Percentiles rank a stretch among this genome's conserved stretches.
Conservation (phyloP, 78 protist species). For the Dictyostelium firmibasis region DNA sequence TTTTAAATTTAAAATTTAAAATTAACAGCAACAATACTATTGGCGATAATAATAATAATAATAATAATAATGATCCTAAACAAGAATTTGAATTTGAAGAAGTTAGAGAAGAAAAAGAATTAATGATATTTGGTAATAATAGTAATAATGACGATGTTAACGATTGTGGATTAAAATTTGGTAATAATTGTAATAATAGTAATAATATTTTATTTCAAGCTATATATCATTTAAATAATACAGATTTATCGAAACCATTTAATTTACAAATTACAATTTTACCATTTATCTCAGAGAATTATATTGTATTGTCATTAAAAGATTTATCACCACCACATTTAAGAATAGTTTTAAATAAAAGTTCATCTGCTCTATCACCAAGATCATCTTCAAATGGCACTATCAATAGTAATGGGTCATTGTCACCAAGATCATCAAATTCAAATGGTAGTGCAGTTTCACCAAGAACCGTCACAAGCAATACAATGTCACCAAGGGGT, state of each 20-base stretch:
- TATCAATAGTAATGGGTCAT: neutral
- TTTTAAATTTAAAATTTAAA: neutral
- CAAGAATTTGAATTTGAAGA: neutral
- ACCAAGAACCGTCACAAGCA: conserved; percentile 8
- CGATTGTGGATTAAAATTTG: neutral
- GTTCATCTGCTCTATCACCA: neutral
- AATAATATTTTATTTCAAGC: neutral
- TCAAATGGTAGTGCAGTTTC: neutral
- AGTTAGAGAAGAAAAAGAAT: neutral
- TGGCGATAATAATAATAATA: too few relatives aligned
- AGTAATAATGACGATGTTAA: neutral
- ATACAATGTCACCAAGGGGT: conserved; percentile 42
- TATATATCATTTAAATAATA: neutral
- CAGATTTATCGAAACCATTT: neutral
- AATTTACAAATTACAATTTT: neutral
- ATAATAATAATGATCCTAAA: neutral
- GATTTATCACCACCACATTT: conserved; percentile 9
- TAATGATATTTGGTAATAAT: neutral
- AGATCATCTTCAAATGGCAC: neutral
- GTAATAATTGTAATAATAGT: neutral
- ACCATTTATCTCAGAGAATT: neutral
- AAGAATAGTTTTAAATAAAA: neutral
- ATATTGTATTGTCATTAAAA: conserved; percentile 3
- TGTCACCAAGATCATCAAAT: neutral
- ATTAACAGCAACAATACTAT: too few relatives aligned